Base-by-base conservation (phyloP, 495 filamentous ascomycete species). In the Rhypophila decipiens region DNA sequence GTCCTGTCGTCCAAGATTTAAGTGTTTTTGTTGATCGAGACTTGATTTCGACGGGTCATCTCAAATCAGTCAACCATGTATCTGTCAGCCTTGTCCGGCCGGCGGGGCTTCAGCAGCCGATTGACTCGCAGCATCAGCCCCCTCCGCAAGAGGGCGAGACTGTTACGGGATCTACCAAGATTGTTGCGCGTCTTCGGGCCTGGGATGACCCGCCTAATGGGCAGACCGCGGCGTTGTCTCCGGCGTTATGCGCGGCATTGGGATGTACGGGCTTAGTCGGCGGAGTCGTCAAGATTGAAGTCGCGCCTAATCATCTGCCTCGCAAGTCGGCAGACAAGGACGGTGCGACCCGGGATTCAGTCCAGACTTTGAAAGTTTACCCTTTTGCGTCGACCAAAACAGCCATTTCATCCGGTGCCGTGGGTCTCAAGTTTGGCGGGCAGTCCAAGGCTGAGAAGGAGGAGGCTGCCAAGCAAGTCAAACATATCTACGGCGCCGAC, bases 141-240 rank as follows among this genome's bases (percentile, higher is more conserved):
- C 77, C 77, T 49, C n/a, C n/a, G n/a, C n/a, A n/a, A n/a, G 78
- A 84, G 42, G 73, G 69, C 13, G 78, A 84, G 23, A 57, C 68
- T 1, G 71, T 78, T 42, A 71, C 83, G 13, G 75, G 83, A 5
- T 71, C 87, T 1, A 69, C 75, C 1, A 93, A 82, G 52, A 64
- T 97, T 4, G 76, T 96, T 15, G 90, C 90, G 21, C 80, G 77
- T 42, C 57, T 96, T 4, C 61, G 77, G 39, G 65, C 77, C 1
- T 98, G 94, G 94, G 79, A 90, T 27, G 86, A 94, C 57, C 86
- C 89, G 0, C 90, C 91, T 3, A 86, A 94, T 56, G 79, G 75
- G 21, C 78, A 80, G 41, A 88, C 91, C 47, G 75, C 75, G 49
- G 86, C 85, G 15, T 73, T 97, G 24, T 96, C 93, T 11, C 76